Evolutionary conservation across 805 yeast genomes (phyloP).

Genomic region (Zygoascus flipseniorum): DNA sequence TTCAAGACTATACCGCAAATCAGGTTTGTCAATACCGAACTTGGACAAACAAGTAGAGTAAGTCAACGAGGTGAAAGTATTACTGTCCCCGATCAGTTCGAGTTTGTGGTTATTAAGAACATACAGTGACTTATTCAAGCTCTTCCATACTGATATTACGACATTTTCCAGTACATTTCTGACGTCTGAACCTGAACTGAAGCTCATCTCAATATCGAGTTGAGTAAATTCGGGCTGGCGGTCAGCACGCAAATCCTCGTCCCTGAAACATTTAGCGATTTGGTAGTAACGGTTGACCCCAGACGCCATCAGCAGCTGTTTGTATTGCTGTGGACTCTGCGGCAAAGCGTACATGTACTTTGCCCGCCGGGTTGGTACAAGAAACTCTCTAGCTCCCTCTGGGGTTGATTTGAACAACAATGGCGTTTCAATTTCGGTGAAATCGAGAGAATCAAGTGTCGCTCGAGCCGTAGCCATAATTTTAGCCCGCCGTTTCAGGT

Average conservation of each 20-base stretch:
- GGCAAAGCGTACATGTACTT: slow-evolving; percentile 78
- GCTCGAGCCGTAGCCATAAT: slow-evolving; percentile 30
- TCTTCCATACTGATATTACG: slow-evolving; percentile 49
- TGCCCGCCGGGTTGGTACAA: slow-evolving; percentile 76
- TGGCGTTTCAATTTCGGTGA: slow-evolving; percentile 89
- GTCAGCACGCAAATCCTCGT: slow-evolving; percentile 89
- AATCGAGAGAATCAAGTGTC: slow-evolving; percentile 34
- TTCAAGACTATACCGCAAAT: slow-evolving; percentile 48
- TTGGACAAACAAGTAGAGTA: slow-evolving; percentile 61
- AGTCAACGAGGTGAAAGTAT: slow-evolving; percentile 29
- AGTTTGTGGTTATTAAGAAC: slow-evolving; percentile 18
- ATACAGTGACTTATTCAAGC: slow-evolving; percentile 29
- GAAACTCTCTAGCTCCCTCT: slow-evolving; percentile 93
- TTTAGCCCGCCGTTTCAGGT: slow-evolving; percentile 28
- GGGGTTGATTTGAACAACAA: slow-evolving; percentile 91
- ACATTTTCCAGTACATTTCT: slow-evolving; percentile 52
- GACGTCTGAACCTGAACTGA: slow-evolving; percentile 61
- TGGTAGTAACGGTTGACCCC: slow-evolving; percentile 85
- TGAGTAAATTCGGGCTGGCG: slow-evolving; percentile 98
- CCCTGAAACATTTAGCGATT: slow-evolving; percentile 89
- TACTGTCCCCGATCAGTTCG: neutral
- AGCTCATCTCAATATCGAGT: slow-evolving; percentile 91
- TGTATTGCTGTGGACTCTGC: slow-evolving; percentile 97
- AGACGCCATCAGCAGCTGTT: slow-evolving; percentile 89
- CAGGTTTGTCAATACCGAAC: slow-evolving; percentile 95